phyloP scores from a whole-genome alignment of 805 yeast species.

The Starmerella powellii region DNA sequence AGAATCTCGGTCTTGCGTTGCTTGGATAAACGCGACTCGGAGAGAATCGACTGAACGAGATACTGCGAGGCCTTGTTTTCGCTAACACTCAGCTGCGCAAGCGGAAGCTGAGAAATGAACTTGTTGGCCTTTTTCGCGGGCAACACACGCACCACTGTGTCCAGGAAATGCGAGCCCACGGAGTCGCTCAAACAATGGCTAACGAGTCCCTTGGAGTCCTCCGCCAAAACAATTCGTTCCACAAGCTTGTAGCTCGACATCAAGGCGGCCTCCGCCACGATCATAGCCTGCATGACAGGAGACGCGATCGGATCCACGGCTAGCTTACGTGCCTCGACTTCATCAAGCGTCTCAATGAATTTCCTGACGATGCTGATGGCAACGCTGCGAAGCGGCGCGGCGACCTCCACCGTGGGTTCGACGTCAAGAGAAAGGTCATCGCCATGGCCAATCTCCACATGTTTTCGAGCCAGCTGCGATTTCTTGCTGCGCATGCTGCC shows the following conservation, averaged over 20 bases:
- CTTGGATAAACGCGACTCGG: slow-evolving; percentile 21
- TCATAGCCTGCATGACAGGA: slow-evolving; percentile 46
- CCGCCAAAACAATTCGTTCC: slow-evolving; percentile 9
- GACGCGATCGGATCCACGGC: slow-evolving; percentile 75
- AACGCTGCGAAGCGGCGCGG: slow-evolving; percentile 23
- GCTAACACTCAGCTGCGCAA: slow-evolving; percentile 62
- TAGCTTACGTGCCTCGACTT: slow-evolving; percentile 50
- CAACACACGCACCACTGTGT: slow-evolving; percentile 52
- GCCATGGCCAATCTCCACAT: slow-evolving; percentile 36
- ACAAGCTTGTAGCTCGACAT: slow-evolving; percentile 12
- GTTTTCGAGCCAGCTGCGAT: slow-evolving; percentile 75
- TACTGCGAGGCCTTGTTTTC: slow-evolving; percentile 59
- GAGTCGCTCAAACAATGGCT: slow-evolving; percentile 75
- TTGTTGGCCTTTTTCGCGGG: slow-evolving; percentile 61
- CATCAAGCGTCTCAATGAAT: slow-evolving; percentile 26
- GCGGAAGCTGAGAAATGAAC: slow-evolving; percentile 50
- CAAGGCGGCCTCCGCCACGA: slow-evolving; percentile 13
- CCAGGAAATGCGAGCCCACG: slow-evolving; percentile 88
- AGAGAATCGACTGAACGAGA: slow-evolving; percentile 58
- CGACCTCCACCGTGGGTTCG: slow-evolving; percentile 32
- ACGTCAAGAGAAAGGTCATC: slow-evolving; percentile 41
- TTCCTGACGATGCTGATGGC: slow-evolving; percentile 29
- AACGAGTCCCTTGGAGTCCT: slow-evolving; percentile 53
- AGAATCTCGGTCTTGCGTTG: slow-evolving; percentile 11
- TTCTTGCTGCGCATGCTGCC: slow-evolving; percentile 70